These are phyloP conservation scores for Paecilomyces sp. DNA, from an alignment of 2,329 filamentous ascomycete species.

Conservation along the genomic window DNA sequence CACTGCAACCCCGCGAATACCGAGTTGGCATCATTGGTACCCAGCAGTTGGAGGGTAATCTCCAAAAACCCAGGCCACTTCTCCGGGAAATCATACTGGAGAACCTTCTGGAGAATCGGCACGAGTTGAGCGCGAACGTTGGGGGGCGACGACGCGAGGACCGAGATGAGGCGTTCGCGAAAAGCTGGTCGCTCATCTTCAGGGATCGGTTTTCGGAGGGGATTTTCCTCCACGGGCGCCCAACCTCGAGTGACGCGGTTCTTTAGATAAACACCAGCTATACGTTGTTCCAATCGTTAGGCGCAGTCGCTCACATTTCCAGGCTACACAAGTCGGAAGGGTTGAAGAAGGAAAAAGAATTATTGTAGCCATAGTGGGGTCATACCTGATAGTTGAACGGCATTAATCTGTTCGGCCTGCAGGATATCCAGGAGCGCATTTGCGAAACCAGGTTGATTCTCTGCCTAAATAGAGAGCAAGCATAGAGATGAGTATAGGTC, in stretches of 20 bases:
- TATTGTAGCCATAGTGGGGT: constrained; percentile 7
- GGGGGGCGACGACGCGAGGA: constrained; percentile 72
- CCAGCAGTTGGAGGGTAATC: constrained; percentile 81
- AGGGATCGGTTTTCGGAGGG: constrained; percentile 66
- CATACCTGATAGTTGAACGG: constrained; percentile 83
- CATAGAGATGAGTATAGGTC: constrained; percentile 8
- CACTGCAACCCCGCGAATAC: constrained; percentile 94
- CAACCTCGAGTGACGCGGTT: constrained; percentile 93
- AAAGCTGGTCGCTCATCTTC: constrained; percentile 86
- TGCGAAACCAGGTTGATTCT: constrained; percentile 82
- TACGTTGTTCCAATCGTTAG: constrained; percentile 3
- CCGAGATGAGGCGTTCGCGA: constrained; percentile 78
- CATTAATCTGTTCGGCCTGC: constrained; percentile 76
- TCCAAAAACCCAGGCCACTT: constrained; percentile 94
- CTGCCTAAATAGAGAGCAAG: constrained; percentile 54
- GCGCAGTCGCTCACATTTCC: constrained; percentile 10
- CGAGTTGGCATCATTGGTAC: constrained; percentile 75
- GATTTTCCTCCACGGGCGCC: constrained; percentile 68
- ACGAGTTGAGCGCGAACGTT: constrained; percentile 88
- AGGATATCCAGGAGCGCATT: constrained; percentile 87
- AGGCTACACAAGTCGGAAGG: constrained; percentile 3
- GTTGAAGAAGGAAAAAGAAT: constrained; percentile 10
- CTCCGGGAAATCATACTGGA: constrained; percentile 90
- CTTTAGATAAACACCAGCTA: constrained; percentile 96
- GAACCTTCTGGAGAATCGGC: constrained; percentile 88